Evolutionary conservation across 306 rosid genomes (phyloP), one percentile per base, ranked within the genome.

Genomic region (Malus asiatica): DNA sequence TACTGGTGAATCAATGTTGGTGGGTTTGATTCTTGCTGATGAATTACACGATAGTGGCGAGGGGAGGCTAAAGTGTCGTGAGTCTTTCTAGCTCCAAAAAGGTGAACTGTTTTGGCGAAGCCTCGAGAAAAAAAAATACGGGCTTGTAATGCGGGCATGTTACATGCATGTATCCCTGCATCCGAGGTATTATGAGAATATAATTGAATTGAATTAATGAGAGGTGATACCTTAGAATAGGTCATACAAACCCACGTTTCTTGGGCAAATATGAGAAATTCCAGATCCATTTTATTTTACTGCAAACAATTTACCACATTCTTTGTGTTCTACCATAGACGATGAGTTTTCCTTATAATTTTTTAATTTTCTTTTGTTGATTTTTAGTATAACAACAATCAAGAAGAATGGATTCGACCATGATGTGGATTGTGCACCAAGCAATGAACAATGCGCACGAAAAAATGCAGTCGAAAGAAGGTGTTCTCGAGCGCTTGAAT

Each of bases 401-500:
- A 13, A 16, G 16, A n/a, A 3, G 1, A 16, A 74, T 62, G 77
- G 97, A 92, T 79, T 95, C 97, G n/a, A 89, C 97, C 27, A 90
- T 92, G 97, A 90, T 95, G 97, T 74, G 84, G 78, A 92, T 95
- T 1, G 96, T 90, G 61, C 93, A 92, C 53, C 70, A 70, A 23
- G 96, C 93, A 7, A 95, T 90, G 97, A 89, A 95, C 79, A 88
- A 76, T 82, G 97, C 97, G 48, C 97, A 92, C 64, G 93, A 81
- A 66, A 89, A 78, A 61, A 88, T 92, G 86, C 91, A 88, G 66
- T 78, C 81, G 3, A 87, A 87, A 78, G 92, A 87, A 51, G 97
- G 97, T 1, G 83, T 88, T 22, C 72, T 90, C 0, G 91, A 95
- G 82, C 80, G 91, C 5, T 81, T 95, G 83, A 89, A 90, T 71